Conservation (phyloP, 2,329 filamentous ascomycete genomes). For the Beauveria sp. region DNA sequence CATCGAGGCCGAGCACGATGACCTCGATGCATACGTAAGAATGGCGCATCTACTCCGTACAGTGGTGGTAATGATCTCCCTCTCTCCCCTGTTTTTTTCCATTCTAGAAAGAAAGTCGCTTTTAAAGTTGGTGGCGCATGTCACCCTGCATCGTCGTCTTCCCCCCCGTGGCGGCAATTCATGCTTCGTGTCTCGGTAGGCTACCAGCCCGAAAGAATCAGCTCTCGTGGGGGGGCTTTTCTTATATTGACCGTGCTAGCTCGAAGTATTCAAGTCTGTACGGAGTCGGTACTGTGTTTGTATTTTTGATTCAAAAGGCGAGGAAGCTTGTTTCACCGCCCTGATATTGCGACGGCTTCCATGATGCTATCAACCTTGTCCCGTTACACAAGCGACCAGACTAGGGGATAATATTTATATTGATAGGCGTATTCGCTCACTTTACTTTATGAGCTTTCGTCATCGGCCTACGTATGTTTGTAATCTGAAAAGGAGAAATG, state of each 20-base stretch:
- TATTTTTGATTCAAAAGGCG: neutral
- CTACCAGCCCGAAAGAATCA: neutral
- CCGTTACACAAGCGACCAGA: neutral
- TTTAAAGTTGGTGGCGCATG: neutral
- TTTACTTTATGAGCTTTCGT: neutral
- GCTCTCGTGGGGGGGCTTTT: neutral
- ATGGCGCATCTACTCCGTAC: neutral
- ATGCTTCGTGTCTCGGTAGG: neutral
- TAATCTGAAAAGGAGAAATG: no score
- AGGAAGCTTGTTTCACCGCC: neutral
- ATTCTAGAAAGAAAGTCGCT: neutral
- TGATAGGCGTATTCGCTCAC: neutral
- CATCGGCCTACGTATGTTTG: neutral
- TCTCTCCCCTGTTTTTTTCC: neutral
- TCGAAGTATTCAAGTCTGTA: no score
- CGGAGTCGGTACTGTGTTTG: neutral
- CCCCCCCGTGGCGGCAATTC: neutral
- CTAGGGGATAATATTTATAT: neutral
- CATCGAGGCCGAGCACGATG: no score
- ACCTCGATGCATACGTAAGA: neutral
- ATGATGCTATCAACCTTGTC: neutral
- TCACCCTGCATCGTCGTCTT: neutral
- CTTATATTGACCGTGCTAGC: neutral
- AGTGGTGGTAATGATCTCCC: no score
- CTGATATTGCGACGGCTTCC: neutral